These are phyloP conservation scores for Colletotrichum higginsianum DNA, from an alignment of 2,329 filamentous ascomycete species.

Conservation along the genomic window DNA sequence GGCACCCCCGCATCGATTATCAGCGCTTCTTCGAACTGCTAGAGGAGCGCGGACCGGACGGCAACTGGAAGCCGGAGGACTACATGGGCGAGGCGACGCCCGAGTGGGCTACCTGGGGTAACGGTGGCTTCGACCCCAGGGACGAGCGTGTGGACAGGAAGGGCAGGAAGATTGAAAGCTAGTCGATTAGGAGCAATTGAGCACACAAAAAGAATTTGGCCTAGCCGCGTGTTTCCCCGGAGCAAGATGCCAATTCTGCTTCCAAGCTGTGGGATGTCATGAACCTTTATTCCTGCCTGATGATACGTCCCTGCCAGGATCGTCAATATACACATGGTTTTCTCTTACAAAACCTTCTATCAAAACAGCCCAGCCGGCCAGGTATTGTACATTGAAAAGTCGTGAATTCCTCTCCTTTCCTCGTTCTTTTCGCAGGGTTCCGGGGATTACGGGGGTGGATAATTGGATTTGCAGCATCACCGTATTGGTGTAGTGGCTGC, in stretches of 20 bases:
- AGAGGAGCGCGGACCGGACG: conserved; percentile 75
- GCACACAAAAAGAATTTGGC: conserved; percentile 3
- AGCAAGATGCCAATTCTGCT: neutral
- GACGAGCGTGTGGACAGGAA: conserved; percentile 91
- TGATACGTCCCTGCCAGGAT: conserved; percentile 36
- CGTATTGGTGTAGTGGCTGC: conserved; percentile 28
- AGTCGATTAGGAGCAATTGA: conserved; percentile 43
- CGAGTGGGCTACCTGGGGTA: conserved; percentile 95
- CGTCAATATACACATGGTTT: conserved; percentile 42
- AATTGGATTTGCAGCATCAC: conserved; percentile 21
- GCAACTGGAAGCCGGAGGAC: conserved; percentile 87
- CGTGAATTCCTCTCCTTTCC: conserved; percentile 28
- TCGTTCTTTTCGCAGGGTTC: conserved; percentile 33
- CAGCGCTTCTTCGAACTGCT: conserved; percentile 88
- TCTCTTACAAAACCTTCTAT: conserved; percentile 59
- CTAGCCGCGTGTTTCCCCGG: neutral
- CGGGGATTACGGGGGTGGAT: conserved; percentile 33
- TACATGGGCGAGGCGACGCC: conserved; percentile 89
- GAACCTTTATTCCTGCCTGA: conserved; percentile 27
- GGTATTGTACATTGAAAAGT: conserved; percentile 58
- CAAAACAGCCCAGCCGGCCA: conserved; percentile 53
- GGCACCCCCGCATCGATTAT: conserved; percentile 95
- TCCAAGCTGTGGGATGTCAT: conserved; percentile 16
- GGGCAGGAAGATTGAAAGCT: conserved; percentile 74
- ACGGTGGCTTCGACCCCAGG: conserved; percentile 92